Conservation (phyloP, 139 green algal genomes). For the Spirogloea muscicola region DNA sequence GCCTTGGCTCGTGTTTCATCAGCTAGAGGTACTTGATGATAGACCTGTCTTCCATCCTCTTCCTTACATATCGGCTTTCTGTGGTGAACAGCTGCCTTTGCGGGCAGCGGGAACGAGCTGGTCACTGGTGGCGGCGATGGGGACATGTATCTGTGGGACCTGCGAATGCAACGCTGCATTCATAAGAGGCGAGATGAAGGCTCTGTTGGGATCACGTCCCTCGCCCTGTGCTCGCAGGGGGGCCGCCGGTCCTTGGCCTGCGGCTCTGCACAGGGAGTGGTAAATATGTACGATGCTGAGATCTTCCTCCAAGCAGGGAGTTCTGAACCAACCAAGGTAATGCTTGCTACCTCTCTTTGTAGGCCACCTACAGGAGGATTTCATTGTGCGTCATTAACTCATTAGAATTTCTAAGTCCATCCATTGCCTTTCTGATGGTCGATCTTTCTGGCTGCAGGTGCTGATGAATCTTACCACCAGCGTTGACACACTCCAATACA, state of each 20-base stretch:
- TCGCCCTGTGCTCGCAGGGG: constrained; percentile 63
- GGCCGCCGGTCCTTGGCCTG: constrained; percentile 65
- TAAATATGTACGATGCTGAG: constrained; percentile 81
- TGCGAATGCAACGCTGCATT: constrained; percentile 78
- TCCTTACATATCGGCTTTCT: too few species aligned
- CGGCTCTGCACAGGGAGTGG: constrained; percentile 60
- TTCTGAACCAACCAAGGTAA: too few species aligned
- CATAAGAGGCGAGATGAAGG: constrained; percentile 68
- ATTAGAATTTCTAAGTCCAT: too few species aligned
- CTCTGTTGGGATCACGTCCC: constrained; percentile 52
- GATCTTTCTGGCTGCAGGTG: too few species aligned
- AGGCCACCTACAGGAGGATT: too few species aligned
- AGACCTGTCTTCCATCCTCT: too few species aligned
- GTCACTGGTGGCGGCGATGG: constrained; percentile 72
- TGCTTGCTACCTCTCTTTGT: too few species aligned
- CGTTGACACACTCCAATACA: constrained; percentile 79
- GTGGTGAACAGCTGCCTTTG: constrained; percentile 72
- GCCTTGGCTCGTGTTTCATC: too few species aligned
- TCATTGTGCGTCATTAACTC: too few species aligned
- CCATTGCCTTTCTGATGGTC: too few species aligned
- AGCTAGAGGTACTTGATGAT: too few species aligned
- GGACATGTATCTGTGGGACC: constrained; percentile 84
- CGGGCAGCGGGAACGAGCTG: constrained; percentile 62
- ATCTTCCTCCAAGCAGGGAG: too few species aligned
- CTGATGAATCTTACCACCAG: constrained; percentile 80